Percentiles rank a stretch among this genome's conserved stretches.
Evolutionary conservation across 768 basidiomycete species (phyloP).

Genomic region (Rhizopogon rudus): DNA sequence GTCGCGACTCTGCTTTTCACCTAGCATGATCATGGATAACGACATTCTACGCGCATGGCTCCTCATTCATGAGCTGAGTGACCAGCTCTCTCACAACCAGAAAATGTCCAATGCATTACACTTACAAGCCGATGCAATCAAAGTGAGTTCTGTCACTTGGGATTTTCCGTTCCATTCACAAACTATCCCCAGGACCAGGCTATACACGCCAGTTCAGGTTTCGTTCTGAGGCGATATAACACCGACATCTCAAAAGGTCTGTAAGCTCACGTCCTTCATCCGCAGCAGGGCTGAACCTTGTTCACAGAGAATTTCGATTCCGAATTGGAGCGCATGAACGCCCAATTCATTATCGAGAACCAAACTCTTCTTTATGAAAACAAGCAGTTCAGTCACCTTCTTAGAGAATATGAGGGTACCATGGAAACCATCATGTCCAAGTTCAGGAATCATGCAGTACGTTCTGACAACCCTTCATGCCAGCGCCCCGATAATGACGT

Average conservation of each 20-base stretch:
- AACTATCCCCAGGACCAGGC: constrained; percentile 60
- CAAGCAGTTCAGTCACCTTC: constrained; percentile 80
- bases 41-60: constrained; percentile 72
- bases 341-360: constrained; percentile 90
- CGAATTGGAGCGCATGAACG: constrained; percentile 86
- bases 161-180: constrained; percentile 4
- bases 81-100: constrained; percentile 79
- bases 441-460: constrained; percentile 86
- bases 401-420: constrained; percentile 94
- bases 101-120: constrained; percentile 67
- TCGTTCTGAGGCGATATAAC: constrained; percentile 79
- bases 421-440: constrained; percentile 97
- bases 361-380: constrained; percentile 91
- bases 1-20: no score
- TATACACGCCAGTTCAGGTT: constrained; percentile 63
- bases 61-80: constrained; percentile 75
- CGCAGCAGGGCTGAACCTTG: constrained; percentile 9
- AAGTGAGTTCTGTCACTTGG: constrained; percentile 41
- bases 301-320: constrained; percentile 83
- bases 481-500: constrained; percentile 6
- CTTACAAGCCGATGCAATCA: constrained; percentile 63
- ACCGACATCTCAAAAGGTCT: constrained; percentile 81
- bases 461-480: constrained; percentile 24
- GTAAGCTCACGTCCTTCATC: background rate
- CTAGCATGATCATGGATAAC: constrained; percentile 47